These are phyloP conservation scores for Cymbomonas tetramitiformis DNA, from an alignment of 139 green algal species.

Conservation along the genomic window DNA sequence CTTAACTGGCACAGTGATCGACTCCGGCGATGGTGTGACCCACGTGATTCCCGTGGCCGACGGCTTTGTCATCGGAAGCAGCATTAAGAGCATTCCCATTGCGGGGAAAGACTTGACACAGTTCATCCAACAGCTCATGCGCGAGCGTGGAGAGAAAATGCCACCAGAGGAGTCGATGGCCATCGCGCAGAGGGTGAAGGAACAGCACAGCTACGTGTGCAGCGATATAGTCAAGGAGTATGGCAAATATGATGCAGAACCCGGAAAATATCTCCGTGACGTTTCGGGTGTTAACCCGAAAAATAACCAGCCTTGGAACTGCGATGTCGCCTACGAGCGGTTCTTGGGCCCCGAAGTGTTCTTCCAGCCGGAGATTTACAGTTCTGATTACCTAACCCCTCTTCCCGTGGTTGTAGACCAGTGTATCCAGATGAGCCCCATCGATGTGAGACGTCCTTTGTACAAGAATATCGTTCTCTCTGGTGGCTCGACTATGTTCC, in stretches of 20 bases:
- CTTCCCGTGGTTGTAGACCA: slow-evolving; percentile 54
- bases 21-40: slow-evolving; percentile 56
- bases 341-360: slow-evolving; percentile 64
- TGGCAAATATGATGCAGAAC: slow-evolving; percentile 37
- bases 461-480: slow-evolving; percentile 48
- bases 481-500: slow-evolving; percentile 59
- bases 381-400: slow-evolving; percentile 29
- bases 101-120: slow-evolving; percentile 37
- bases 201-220: slow-evolving; percentile 51
- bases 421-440: slow-evolving; percentile 48
- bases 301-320: slow-evolving; percentile 19
- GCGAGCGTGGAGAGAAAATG: slow-evolving; percentile 40
- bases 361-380: slow-evolving; percentile 52
- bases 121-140: slow-evolving; percentile 33
- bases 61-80: slow-evolving; percentile 50
- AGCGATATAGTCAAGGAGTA: slow-evolving; percentile 49
- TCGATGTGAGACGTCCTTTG: slow-evolving; percentile 57
- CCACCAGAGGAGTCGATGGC: slow-evolving; percentile 45
- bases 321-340: slow-evolving; percentile 44
- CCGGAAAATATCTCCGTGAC: slow-evolving; percentile 38
- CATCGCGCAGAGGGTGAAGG: slow-evolving; percentile 47
- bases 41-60: slow-evolving; percentile 60
- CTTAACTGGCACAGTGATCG: slow-evolving; percentile 58
- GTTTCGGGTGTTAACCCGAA: slow-evolving; percentile 24
- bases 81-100: slow-evolving; percentile 48